Conservation (phyloP, 306 rosid species). For the Acacia confusa region DNA sequence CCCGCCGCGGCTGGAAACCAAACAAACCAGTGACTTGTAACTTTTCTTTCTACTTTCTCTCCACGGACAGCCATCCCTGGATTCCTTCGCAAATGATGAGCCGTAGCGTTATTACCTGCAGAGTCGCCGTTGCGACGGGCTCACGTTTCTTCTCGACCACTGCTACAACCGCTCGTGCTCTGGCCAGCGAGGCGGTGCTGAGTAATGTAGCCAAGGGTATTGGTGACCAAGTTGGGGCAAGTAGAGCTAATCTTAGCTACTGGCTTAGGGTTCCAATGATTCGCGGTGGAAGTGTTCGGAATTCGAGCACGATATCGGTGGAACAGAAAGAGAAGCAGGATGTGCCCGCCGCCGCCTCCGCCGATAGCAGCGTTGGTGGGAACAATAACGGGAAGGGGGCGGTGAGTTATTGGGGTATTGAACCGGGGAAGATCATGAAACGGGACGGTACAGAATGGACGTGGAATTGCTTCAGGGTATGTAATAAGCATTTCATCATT, state of each 20-base stretch:
- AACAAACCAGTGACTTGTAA: not conserved
- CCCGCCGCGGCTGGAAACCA: not conserved
- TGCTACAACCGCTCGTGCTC: not conserved
- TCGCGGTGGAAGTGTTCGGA: constrained; percentile 25
- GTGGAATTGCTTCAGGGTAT: constrained; percentile 74
- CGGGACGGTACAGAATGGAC: constrained; percentile 70
- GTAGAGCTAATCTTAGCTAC: not conserved
- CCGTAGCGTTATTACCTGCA: constrained; percentile 7
- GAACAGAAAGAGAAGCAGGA: constrained; percentile 32
- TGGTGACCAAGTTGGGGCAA: not conserved
- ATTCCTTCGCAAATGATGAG: constrained; percentile 28
- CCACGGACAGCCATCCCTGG: not conserved
- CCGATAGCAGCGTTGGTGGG: not conserved
- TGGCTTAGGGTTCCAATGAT: constrained; percentile 15
- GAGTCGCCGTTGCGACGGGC: not conserved
- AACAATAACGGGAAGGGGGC: constrained; percentile 35
- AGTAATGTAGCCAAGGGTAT: constrained; percentile 13
- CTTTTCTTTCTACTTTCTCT: not conserved
- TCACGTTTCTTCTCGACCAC: constrained; percentile 32
- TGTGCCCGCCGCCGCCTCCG: not conserved
- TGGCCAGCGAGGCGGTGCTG: not conserved
- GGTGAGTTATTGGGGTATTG: constrained; percentile 67
- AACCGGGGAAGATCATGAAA: constrained; percentile 36
- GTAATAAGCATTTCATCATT: not conserved
- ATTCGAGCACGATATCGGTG: constrained; percentile 29